Base-by-base conservation (phyloP, 805 yeast species). In the Cyberlindnera suaveolens region DNA sequence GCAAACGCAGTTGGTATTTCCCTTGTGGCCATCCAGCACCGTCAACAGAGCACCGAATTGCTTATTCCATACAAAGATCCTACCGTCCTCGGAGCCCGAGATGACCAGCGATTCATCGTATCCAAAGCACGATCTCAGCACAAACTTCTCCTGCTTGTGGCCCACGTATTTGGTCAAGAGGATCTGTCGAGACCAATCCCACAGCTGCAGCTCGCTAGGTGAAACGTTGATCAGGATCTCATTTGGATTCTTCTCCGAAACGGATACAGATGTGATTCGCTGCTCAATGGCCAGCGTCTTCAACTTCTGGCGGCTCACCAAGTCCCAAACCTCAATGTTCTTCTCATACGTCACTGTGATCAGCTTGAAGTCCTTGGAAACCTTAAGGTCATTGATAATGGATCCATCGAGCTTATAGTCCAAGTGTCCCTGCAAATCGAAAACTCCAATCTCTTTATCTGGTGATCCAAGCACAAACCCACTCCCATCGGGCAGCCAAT, bases 51-150 rank as follows among this genome's bases (percentile, higher is more conserved):
- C 80, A 6, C 93, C 89, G 20, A 80, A 80, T 38, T 72, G 71
- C 17, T 82, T 70, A 55, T 85, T 85, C 95, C 96, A 88, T 2
- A 89, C 67, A 58, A 80, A 87, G 4, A 86, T 71, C 41, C 74
- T 68, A 0, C 88, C 88, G 60, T 89, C 95, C 56, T 85, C 95
- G 36, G 90, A 78, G 1, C 96, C 96, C 50, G 88, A 78, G n/a
- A 82, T 65, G 0, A 87, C 75, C 40, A 85, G 66, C 48, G 80
- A 79, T 51, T 85, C 91, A 46, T 77, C 71, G 44, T 73, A 71
- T 0, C 95, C 95, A 58, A 88, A 81, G 50, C 87, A 74, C 1
- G 95, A 80, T 39, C 95, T 70, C 17, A 90, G 77, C 32, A 88
- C 78, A 54, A 70, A 82, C 20, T 80, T 72, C 26, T 77, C 74